Evolutionary conservation across 108 stramenopile genomes (phyloP), one percentile per base, ranked within the genome.

Genomic region (Stephanodiscus minutulus): DNA sequence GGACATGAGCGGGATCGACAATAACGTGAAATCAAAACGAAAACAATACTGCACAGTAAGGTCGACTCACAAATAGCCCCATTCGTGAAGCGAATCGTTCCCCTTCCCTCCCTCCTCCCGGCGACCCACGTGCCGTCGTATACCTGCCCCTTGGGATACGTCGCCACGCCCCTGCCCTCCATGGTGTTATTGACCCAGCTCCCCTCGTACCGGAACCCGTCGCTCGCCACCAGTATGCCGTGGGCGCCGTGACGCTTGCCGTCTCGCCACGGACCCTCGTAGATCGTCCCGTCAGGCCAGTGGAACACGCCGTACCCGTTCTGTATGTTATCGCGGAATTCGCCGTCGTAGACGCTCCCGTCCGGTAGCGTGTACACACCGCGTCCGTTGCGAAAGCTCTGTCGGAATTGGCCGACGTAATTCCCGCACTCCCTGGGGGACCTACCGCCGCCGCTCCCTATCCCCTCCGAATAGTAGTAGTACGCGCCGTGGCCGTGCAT

Each of bases 181-280:
- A 96, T 96, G 6, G 86, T 76, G 79, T 94, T 95, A 39, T 86
- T 74, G 10, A 86, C 85, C 94, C 94, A 97, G 48, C 77, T 82
- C 7, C 97, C 97, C 68, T 96, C 94, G 70, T 97, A 97, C 7
- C 75, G 62, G 70, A 93, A 93, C 1, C 96, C 93, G 76, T 93
- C 89, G 15, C 88, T 68, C 7, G 82, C 80, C 22, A 83, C 74
- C 52, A 96, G 76, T 27, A 85, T 61, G 9, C 96, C 96, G 53
- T 83, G 79, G 12, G 91, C 88, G 56, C 88, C 82, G 57, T 86
- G 87, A n/a, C 94, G 85, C 50, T 87, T 85, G 3, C 89, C 89
- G 41, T 88, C 87, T 63, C 85, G 89, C 93, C 93, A 97, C 5
- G 88, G 79, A 8, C 96, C 96, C 50, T 90, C 86, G 68, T 92